Evolutionary conservation across 176 grass and related monocot species (phyloP).

Genomic region (Poa pratensis): DNA sequence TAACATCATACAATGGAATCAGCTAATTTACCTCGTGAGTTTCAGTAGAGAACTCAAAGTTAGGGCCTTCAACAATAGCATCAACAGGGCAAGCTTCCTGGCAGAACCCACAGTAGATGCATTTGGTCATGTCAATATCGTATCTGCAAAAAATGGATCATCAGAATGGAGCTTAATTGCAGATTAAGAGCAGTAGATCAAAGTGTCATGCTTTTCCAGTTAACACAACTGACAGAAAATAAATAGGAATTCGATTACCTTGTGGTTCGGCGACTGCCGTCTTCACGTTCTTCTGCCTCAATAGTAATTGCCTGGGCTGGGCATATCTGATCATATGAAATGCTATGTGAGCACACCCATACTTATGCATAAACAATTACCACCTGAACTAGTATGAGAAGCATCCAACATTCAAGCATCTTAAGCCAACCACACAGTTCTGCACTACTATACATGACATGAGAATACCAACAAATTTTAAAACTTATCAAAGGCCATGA

Average conservation of each 20-base stretch:
- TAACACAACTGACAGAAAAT: not conserved
- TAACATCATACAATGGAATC: not conserved
- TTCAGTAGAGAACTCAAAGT: conserved; percentile 98
- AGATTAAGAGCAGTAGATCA: not conserved
- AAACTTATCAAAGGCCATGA: not conserved
- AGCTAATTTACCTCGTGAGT: conserved; percentile 78
- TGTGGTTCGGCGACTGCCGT: conserved; percentile 94
- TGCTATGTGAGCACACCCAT: conserved; percentile 8
- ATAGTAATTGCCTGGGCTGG: conserved; percentile 99
- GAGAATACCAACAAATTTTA: not conserved
- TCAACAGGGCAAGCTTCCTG: conserved; percentile 98
- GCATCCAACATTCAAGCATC: not conserved
- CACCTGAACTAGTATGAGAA: not conserved
- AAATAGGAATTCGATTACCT: conserved; percentile 51
- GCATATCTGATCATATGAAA: conserved; percentile 68
- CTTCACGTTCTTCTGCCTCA: conserved; percentile 98
- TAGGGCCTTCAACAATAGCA: conserved; percentile 97
- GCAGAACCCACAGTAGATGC: conserved; percentile 99
- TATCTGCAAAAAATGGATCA: conserved; percentile 50
- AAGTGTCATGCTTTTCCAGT: not conserved
- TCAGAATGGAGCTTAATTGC: conserved; percentile 18
- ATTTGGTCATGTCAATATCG: conserved; percentile 99
- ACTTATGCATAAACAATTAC: conserved; percentile 25
- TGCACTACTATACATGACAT: not conserved
- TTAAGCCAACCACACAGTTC: not conserved